A percentile compares a stretch with the other conserved stretches of the same genome.
Evolutionary conservation across 148 eudicot genomes (phyloP).

Genomic region (Simmondsia chinensis): DNA sequence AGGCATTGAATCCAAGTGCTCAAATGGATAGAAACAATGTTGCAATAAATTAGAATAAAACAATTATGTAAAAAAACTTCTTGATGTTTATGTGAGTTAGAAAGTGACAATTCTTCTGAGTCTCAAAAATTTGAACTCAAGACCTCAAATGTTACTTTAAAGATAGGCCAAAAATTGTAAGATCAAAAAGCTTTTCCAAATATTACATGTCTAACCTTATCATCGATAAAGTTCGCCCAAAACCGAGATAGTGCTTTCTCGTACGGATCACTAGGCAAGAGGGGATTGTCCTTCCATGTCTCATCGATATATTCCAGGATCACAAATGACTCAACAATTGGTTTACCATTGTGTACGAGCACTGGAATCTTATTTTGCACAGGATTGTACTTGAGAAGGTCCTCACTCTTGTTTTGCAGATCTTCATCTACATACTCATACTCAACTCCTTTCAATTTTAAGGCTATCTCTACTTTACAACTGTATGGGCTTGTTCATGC

Average conservation of each 20-base stretch:
- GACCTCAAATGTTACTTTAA: no score
- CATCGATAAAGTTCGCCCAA: conserved; percentile 3
- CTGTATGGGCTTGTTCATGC: conserved; percentile 2
- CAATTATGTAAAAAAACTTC: no score
- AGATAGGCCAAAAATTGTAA: no score
- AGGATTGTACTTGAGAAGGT: conserved; percentile 8
- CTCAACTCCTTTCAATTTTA: conserved; percentile 6
- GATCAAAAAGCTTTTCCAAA: no score
- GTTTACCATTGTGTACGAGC: conserved; percentile 1
- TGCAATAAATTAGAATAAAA: no score
- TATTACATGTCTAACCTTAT: conserved; percentile 1
- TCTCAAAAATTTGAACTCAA: no score
- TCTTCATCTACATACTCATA: conserved; percentile 10
- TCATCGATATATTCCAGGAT: conserved; percentile 10
- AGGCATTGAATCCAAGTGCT: no score
- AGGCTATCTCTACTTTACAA: conserved; percentile 7
- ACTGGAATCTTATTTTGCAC: conserved; percentile 5
- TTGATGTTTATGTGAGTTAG: no score
- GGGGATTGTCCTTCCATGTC: conserved; percentile 5
- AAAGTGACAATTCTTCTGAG: no score
- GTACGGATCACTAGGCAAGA: conserved; percentile 11
- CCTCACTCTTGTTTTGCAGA: conserved; percentile 1
- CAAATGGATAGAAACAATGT: no score
- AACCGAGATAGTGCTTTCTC: conserved; percentile 3
- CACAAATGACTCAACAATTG: conserved; percentile 5